A percentile compares a stretch with the other conserved stretches of the same genome.
phyloP scores from a whole-genome alignment of 345 rosid species.

The Angophora floribunda region DNA sequence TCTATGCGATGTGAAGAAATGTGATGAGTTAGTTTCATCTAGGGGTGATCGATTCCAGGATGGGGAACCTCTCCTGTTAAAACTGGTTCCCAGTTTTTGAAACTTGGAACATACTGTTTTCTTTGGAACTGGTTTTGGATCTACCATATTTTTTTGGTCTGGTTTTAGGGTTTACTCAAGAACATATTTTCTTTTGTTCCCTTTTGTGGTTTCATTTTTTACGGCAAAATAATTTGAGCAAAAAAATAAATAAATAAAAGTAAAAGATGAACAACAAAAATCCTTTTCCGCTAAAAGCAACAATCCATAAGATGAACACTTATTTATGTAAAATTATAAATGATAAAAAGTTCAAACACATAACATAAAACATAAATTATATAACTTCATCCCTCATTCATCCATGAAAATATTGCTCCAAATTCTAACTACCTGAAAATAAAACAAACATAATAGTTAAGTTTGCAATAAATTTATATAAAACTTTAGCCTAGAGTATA shows the following conservation, averaged over 20 bases:
- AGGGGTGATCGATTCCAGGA: neutral
- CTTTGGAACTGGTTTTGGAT: neutral
- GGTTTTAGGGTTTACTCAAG: neutral
- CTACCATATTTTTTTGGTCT: neutral
- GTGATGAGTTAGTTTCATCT: neutral
- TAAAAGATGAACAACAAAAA: neutral
- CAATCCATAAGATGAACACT: neutral
- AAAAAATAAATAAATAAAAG: too few species aligned
- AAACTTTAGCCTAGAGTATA: neutral
- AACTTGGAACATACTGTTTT: neutral
- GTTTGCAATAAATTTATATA: neutral
- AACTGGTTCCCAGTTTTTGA: neutral
- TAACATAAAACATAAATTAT: neutral
- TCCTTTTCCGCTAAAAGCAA: neutral
- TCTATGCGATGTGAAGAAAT: neutral
- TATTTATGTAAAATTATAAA: neutral
- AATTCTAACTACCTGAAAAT: neutral
- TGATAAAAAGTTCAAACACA: neutral
- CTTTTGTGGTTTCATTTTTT: neutral
- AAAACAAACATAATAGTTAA: neutral
- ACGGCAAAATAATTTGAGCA: neutral
- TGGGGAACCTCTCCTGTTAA: neutral
- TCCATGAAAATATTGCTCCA: neutral
- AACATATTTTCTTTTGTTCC: neutral
- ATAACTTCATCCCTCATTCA: neutral